phyloP scores from a whole-genome alignment of 2,329 filamentous ascomycete species.

The Rachicladosporium sp. region DNA sequence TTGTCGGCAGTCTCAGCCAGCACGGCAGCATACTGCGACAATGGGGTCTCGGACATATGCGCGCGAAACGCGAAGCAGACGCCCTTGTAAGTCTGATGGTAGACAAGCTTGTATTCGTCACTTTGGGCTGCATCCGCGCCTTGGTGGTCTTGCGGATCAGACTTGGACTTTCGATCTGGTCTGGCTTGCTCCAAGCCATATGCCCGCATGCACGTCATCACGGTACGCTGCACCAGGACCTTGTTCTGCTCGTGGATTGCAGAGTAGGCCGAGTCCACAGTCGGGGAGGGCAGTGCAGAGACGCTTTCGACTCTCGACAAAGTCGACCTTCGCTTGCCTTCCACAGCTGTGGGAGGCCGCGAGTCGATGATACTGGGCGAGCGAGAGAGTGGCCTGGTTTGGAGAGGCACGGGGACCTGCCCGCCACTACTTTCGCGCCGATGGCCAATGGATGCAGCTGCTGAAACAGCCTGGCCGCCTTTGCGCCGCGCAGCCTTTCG shows the following conservation, averaged over 20 bases:
- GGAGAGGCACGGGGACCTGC: conserved; percentile 12
- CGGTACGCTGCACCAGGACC: conserved; percentile 34
- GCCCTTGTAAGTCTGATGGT: conserved; percentile 40
- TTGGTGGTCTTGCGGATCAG: conserved; percentile 4
- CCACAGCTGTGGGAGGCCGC: conserved; percentile 8
- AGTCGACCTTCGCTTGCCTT: conserved; percentile 12
- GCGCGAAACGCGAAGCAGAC: conserved; percentile 36
- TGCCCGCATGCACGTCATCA: conserved; percentile 42
- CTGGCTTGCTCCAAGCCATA: conserved; percentile 36
- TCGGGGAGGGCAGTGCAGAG: conserved; percentile 1
- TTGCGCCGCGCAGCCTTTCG: conserved; percentile 29
- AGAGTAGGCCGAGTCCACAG: not conserved
- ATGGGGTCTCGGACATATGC: conserved; percentile 24
- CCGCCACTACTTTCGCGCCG: conserved; percentile 16
- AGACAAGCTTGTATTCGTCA: conserved; percentile 41
- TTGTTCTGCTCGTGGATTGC: conserved; percentile 30
- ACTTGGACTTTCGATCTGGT: conserved; percentile 13
- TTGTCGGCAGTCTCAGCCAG: conserved; percentile 37
- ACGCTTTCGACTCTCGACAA: conserved; percentile 16
- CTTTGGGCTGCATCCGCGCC: conserved; percentile 24
- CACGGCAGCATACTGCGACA: conserved; percentile 29
- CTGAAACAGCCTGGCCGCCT: conserved; percentile 32
- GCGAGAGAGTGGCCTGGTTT: conserved; percentile 16
- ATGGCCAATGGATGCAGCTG: conserved; percentile 27
- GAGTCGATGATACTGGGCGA: conserved; percentile 20